Evolutionary conservation across 345 rosid species (phyloP).

Genomic region (Arabis alpina): DNA sequence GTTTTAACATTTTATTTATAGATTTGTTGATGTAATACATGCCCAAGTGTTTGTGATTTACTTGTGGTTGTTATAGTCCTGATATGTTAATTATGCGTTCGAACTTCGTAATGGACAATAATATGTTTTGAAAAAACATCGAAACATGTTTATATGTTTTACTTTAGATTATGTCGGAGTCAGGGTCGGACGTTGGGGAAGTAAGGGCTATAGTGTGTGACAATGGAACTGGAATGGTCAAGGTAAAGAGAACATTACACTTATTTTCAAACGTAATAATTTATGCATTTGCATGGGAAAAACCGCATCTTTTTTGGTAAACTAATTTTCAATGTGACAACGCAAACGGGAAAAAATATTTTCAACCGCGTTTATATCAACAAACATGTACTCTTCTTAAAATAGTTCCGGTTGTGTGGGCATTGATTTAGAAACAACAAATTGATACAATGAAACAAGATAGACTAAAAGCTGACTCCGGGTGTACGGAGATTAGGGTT

Average conservation of each 20-base stretch:
- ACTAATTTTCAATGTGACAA: neutral
- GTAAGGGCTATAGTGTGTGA: slow-evolving; percentile 70
- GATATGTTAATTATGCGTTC: neutral
- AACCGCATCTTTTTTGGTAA: neutral
- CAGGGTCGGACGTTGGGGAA: slow-evolving; percentile 57
- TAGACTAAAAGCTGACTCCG: too few relatives aligned
- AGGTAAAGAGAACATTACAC: slow-evolving; percentile 44
- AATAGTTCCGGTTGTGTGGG: neutral
- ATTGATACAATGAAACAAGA: neutral
- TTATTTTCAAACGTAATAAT: neutral
- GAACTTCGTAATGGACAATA: neutral
- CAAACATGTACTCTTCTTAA: neutral
- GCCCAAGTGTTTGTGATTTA: slow-evolving; percentile 9
- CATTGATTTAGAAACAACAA: neutral
- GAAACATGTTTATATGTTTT: slow-evolving; percentile 1
- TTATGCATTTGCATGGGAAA: neutral
- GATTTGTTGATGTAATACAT: too few relatives aligned
- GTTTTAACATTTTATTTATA: too few relatives aligned
- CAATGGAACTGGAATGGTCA: slow-evolving; percentile 75
- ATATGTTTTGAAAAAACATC: neutral
- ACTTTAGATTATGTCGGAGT: slow-evolving; percentile 58
- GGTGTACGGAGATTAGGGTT: too few relatives aligned
- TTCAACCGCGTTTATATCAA: neutral
- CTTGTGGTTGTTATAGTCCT: neutral
- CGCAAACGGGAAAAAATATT: neutral